Evolutionary conservation across 176 grass and related monocot genomes (phyloP).

Genomic region (Otatea glauca): DNA sequence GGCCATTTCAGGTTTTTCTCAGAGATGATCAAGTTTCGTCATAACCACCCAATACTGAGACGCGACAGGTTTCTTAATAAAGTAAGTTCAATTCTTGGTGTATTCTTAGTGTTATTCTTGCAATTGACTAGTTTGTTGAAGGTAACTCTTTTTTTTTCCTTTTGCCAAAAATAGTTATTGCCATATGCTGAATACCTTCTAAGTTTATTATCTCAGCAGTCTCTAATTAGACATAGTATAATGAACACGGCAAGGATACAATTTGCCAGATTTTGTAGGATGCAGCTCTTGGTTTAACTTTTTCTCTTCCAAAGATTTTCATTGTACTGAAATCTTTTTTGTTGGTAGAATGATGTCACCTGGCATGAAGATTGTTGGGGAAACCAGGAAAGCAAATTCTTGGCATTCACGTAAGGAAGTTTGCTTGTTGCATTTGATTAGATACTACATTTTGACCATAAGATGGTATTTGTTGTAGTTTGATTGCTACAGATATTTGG

Average conservation of each 20-base stretch:
- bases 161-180: not conserved
- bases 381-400: conserved; percentile 89
- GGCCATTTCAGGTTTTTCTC: conserved; percentile 90
- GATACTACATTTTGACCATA: conserved; percentile 1
- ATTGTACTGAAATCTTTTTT: conserved; percentile 39
- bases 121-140: conserved; percentile 12
- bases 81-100: conserved; percentile 50
- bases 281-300: conserved; percentile 17
- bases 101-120: conserved; percentile 12
- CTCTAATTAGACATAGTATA: not conserved
- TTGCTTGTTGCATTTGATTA: conserved; percentile 10
- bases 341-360: conserved; percentile 81
- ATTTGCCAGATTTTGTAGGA: conserved; percentile 34
- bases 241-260: not conserved
- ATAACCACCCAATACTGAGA: conserved; percentile 65
- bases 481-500: not conserved
- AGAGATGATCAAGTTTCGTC: conserved; percentile 93
- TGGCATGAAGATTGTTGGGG: conserved; percentile 93
- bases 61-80: conserved; percentile 78
- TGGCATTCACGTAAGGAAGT: conserved; percentile 90
- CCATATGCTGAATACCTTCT: not conserved
- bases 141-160: not conserved
- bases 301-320: not conserved
- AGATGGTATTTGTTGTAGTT: conserved; percentile 24
- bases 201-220: not conserved